Percentiles rank a stretch among this genome's conserved stretches.
phyloP scores from a whole-genome alignment of 805 yeast genomes.

The Candida gorgasii region DNA sequence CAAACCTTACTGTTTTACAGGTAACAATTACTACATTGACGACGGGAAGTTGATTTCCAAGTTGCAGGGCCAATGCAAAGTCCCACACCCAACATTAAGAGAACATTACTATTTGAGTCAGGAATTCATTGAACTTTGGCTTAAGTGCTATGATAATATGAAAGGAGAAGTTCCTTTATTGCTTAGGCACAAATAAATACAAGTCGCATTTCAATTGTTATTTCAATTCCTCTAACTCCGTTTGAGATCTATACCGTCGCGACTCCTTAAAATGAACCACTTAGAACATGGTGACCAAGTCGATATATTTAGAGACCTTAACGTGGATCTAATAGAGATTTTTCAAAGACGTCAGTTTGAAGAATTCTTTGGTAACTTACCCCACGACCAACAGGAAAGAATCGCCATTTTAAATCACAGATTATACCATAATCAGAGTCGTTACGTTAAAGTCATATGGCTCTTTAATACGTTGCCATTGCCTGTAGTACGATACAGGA shows the following conservation, averaged over 20 bases:
- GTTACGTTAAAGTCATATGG: slow-evolving; percentile 18
- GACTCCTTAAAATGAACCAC: slow-evolving; percentile 1
- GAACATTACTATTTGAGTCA: slow-evolving; percentile 20
- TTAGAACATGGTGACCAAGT: slow-evolving; percentile 8
- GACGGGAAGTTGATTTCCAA: slow-evolving; percentile 3
- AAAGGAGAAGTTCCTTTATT: slow-evolving; percentile 15
- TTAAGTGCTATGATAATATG: slow-evolving; percentile 12
- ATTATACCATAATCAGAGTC: slow-evolving; percentile 7
- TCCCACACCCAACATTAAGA: slow-evolving; percentile 9
- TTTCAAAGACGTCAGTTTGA: slow-evolving; percentile 6
- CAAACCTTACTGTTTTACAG: slow-evolving; percentile 11
- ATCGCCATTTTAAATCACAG: slow-evolving; percentile 14
- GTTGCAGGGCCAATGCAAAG: slow-evolving; percentile 8
- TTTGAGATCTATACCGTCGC: too few species aligned
- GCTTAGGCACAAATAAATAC: too few species aligned
- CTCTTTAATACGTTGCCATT: slow-evolving; percentile 20
- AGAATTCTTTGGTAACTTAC: slow-evolving; percentile 16
- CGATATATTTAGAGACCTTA: slow-evolving; percentile 24
- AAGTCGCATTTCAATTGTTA: too few species aligned
- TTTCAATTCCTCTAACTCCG: too few species aligned
- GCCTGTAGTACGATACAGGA: slow-evolving; percentile 21
- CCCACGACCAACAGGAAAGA: slow-evolving; percentile 15
- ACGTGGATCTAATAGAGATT: slow-evolving; percentile 20
- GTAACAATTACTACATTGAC: slow-evolving; percentile 16
- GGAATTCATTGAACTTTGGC: slow-evolving; percentile 25